Evolutionary conservation across 345 rosid species (phyloP).

Genomic region (Excoecaria cochinchinensis): DNA sequence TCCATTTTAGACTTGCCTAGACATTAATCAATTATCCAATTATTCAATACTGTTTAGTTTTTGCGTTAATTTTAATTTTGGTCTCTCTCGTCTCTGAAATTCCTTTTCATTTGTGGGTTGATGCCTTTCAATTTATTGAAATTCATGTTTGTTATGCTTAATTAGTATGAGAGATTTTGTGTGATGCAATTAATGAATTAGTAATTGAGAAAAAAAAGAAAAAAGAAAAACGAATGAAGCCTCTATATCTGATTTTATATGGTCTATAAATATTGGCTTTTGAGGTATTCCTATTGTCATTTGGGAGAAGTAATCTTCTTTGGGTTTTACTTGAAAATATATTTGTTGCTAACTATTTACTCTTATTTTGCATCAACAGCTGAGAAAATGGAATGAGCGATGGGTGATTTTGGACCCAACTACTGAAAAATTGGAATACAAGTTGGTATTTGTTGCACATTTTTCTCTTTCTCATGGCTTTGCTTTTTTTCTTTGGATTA

Average conservation of each 20-base stretch:
- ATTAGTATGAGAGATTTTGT: not conserved
- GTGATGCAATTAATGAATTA: not conserved
- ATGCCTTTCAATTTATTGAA: not conserved
- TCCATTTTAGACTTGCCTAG: too few relatives aligned
- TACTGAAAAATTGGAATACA: slow-evolving; percentile 93
- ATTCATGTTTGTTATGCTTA: not conserved
- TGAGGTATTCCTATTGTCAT: not conserved
- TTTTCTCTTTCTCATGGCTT: not conserved
- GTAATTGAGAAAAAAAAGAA: too few relatives aligned
- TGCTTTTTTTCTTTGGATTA: not conserved
- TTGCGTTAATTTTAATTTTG: not conserved
- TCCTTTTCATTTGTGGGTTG: not conserved
- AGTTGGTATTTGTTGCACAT: slow-evolving; percentile 45
- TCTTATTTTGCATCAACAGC: slow-evolving; percentile 32
- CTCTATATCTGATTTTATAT: not conserved
- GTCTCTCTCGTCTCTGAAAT: not conserved
- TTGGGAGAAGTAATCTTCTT: not conserved
- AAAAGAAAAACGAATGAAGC: not conserved
- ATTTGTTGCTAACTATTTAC: not conserved
- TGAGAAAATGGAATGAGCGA: slow-evolving; percentile 96
- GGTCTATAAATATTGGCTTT: not conserved
- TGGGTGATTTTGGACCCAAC: slow-evolving; percentile 98
- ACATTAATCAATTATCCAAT: too few relatives aligned
- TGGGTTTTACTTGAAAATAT: not conserved
- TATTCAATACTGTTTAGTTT: not conserved